phyloP scores from a whole-genome alignment of 257 asterid species.

The Salvia rosmarinus region DNA sequence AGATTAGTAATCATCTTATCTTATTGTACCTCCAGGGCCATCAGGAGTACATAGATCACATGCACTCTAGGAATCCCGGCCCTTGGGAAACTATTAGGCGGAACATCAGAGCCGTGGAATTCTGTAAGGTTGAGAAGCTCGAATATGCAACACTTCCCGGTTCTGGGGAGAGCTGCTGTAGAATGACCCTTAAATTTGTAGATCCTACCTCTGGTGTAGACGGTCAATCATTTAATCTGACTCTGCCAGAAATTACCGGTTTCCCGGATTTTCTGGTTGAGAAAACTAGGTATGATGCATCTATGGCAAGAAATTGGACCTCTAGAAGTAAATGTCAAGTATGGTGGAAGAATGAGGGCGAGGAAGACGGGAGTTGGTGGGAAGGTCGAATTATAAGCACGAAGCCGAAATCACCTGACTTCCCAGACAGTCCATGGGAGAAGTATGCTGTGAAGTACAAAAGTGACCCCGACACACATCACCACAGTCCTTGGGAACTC shows the following conservation, averaged over 20 bases:
- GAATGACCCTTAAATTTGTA: slow-evolving; percentile 69
- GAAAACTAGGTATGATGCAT: slow-evolving; percentile 79
- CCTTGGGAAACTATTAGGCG: slow-evolving; percentile 78
- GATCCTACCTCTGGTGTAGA: slow-evolving; percentile 69
- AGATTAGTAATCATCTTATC: slow-evolving; percentile 17
- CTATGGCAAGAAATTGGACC: slow-evolving; percentile 81
- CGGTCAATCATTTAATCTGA: slow-evolving; percentile 69
- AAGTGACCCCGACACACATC: slow-evolving; percentile 79
- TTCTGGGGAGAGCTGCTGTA: slow-evolving; percentile 98
- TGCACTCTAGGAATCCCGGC: slow-evolving; percentile 52
- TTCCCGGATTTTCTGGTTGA: slow-evolving; percentile 97
- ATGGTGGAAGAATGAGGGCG: slow-evolving; percentile 95
- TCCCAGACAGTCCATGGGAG: slow-evolving; percentile 98
- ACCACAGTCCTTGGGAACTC: slow-evolving; percentile 98
- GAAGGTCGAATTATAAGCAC: slow-evolving; percentile 77
- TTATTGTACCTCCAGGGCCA: slow-evolving; percentile 71
- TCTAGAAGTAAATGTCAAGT: slow-evolving; percentile 79
- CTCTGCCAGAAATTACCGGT: slow-evolving; percentile 81
- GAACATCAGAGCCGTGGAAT: slow-evolving; percentile 75
- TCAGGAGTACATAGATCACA: slow-evolving; percentile 62
- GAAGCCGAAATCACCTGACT: slow-evolving; percentile 71
- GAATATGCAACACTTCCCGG: slow-evolving; percentile 77
- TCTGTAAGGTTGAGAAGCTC: slow-evolving; percentile 76
- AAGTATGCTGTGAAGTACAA: slow-evolving; percentile 79
- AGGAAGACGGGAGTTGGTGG: slow-evolving; percentile 92